Conservation (phyloP, 2,329 filamentous ascomycete genomes). For the Gliomastix tumulicola region DNA sequence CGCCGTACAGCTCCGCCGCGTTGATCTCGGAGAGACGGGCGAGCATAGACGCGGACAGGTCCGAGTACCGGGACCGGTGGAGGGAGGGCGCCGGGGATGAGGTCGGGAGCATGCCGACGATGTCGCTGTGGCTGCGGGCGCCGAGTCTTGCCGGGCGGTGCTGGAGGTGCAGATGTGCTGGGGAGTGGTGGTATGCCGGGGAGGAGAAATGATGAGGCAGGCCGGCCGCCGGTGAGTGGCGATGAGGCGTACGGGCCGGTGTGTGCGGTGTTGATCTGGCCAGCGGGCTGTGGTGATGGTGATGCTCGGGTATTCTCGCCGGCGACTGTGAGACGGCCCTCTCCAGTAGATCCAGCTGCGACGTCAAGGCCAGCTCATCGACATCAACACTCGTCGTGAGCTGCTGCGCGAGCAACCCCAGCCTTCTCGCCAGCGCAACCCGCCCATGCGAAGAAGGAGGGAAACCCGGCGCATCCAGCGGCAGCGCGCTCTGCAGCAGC, state of each 20-base stretch:
- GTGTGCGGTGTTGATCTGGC: too few species aligned
- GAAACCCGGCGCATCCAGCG: too few species aligned
- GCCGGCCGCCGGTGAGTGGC: too few species aligned
- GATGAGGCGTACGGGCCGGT: too few species aligned
- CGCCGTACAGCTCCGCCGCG: too few species aligned
- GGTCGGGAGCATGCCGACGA: constrained; percentile 18
- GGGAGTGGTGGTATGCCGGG: neutral
- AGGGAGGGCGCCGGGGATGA: constrained; percentile 26
- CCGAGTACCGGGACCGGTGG: constrained; percentile 29
- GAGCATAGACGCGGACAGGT: constrained; percentile 28
- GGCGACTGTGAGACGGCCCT: constrained; percentile 9
- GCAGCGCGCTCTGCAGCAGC: too few species aligned
- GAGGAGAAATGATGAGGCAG: too few species aligned
- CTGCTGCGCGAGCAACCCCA: constrained; percentile 29
- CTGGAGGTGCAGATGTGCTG: constrained; percentile 6
- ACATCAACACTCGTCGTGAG: constrained; percentile 23
- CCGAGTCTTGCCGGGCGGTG: constrained; percentile 10
- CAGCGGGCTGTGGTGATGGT: too few species aligned
- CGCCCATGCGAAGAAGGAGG: constrained; percentile 16
- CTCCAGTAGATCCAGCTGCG: constrained; percentile 29
- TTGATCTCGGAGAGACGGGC: too few species aligned
- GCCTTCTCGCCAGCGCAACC: constrained; percentile 35
- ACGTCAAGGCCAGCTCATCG: constrained; percentile 25
- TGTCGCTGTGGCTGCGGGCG: constrained; percentile 10
- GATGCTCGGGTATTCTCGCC: too few species aligned